A percentile compares a stretch with the other conserved stretches of the same genome.
phyloP scores from a whole-genome alignment of 352 stramenopile species.

The Pythium periplocum region DNA sequence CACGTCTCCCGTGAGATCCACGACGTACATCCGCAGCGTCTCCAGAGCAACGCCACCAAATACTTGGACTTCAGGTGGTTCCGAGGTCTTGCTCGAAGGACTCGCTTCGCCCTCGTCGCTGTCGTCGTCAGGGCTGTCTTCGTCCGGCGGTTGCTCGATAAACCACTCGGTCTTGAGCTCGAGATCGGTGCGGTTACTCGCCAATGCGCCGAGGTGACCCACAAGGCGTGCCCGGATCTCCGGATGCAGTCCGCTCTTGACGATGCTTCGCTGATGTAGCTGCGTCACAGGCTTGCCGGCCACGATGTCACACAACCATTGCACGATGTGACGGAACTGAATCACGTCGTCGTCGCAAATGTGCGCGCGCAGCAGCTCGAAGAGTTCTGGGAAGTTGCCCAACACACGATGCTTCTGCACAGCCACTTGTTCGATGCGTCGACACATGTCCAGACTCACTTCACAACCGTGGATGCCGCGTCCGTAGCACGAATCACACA shows the following conservation, averaged over 20 bases:
- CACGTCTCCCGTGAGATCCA: slow-evolving; percentile 1
- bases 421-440: slow-evolving; percentile 48
- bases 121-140: slow-evolving; percentile 23
- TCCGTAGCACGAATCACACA: slow-evolving; percentile 69
- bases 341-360: slow-evolving; percentile 69
- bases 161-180: slow-evolving; percentile 74
- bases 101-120: slow-evolving; percentile 18
- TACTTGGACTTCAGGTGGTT: too few relatives aligned
- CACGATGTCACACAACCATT: slow-evolving; percentile 70
- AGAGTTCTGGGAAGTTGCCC: slow-evolving; percentile 56
- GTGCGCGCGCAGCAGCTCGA: slow-evolving; percentile 60
- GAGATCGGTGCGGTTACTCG: slow-evolving; percentile 50
- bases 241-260: slow-evolving; percentile 67
- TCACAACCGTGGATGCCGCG: slow-evolving; percentile 66
- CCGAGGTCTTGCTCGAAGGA: not conserved
- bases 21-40: slow-evolving; percentile 64
- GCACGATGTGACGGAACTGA: slow-evolving; percentile 57
- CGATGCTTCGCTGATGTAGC: slow-evolving; percentile 62
- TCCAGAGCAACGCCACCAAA: slow-evolving; percentile 25
- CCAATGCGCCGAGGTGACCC: slow-evolving; percentile 49
- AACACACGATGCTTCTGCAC: slow-evolving; percentile 48
- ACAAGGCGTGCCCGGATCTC: slow-evolving; percentile 67
- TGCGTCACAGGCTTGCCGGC: slow-evolving; percentile 37
- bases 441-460: slow-evolving; percentile 63
- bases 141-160: slow-evolving; percentile 24